phyloP scores from a whole-genome alignment of 441 rosid genomes.

The Pelargonium hybrid region DNA sequence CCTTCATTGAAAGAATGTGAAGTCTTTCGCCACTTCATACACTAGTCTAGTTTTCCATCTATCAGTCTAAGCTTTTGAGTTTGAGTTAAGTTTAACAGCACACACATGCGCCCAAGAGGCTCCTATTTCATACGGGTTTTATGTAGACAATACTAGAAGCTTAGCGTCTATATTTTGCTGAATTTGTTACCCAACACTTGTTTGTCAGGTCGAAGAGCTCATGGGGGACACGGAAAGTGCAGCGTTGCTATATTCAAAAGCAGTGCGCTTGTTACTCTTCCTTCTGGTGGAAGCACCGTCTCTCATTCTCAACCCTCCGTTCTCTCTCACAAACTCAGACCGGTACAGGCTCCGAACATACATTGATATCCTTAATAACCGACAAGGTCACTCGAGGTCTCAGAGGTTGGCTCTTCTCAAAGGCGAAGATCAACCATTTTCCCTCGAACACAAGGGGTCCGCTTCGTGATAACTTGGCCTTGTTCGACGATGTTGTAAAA shows the following conservation, averaged over 20 bases:
- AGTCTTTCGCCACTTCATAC: no score
- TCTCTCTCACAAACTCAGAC: conserved; percentile 80
- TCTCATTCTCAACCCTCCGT: conserved; percentile 75
- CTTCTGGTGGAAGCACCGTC: conserved; percentile 85
- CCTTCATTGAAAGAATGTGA: no score
- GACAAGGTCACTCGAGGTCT: conserved; percentile 48
- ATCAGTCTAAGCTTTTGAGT: no score
- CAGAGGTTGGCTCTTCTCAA: conserved; percentile 47
- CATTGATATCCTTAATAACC: conserved; percentile 53
- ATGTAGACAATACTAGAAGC: not conserved
- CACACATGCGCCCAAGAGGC: no score
- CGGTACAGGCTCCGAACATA: conserved; percentile 54
- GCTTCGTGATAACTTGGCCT: conserved; percentile 8
- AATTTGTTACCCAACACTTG: not conserved
- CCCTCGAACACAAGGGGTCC: conserved; percentile 11
- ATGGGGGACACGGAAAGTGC: conserved; percentile 65
- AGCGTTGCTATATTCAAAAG: conserved; percentile 48
- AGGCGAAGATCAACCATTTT: conserved; percentile 36
- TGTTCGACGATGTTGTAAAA: conserved; percentile 21
- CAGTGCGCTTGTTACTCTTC: conserved; percentile 56
- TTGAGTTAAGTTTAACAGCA: no score
- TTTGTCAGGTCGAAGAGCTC: conserved; percentile 66
- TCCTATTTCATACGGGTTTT: no score
- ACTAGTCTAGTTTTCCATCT: no score
- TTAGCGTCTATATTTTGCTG: not conserved